phyloP scores from a whole-genome alignment of 805 yeast genomes.

The Ogataea ramenticola region DNA sequence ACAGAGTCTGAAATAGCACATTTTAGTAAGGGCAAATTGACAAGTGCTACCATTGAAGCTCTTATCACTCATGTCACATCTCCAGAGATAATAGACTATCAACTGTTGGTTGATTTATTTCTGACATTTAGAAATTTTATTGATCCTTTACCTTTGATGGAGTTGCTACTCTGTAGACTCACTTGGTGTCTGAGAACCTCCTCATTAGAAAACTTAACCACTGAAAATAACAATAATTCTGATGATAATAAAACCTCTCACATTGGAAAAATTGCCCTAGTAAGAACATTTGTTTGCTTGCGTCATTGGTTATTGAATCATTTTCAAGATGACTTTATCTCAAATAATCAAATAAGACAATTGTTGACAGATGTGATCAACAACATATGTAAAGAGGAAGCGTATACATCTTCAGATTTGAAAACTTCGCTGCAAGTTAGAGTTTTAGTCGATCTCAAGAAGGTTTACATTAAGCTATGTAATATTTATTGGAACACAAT shows the following conservation, averaged over 20 bases:
- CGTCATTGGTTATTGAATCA: constrained; percentile 89
- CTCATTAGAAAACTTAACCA: neutral
- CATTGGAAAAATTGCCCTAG: constrained; percentile 58
- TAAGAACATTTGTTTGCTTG: constrained; percentile 78
- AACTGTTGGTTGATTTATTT: constrained; percentile 77
- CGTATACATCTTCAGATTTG: constrained; percentile 7
- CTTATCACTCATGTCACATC: constrained; percentile 59
- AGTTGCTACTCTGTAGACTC: constrained; percentile 55
- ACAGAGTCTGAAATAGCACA: constrained; percentile 24
- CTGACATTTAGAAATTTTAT: constrained; percentile 72
- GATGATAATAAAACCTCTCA: constrained; percentile 17
- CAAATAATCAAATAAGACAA: constrained; percentile 39
- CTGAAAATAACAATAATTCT: constrained; percentile 8
- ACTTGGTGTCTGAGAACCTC: constrained; percentile 56
- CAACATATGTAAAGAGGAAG: constrained; percentile 23
- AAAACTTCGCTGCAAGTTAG: constrained; percentile 13
- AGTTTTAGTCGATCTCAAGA: constrained; percentile 26
- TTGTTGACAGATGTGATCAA: constrained; percentile 36
- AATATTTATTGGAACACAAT: constrained; percentile 25
- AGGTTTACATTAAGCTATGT: constrained; percentile 24
- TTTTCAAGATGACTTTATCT: constrained; percentile 76
- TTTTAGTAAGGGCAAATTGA: constrained; percentile 10
- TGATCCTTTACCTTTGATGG: constrained; percentile 49
- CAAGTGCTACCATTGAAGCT: constrained; percentile 28
- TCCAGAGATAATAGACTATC: constrained; percentile 70